These are phyloP conservation scores for Heliamphora exappendiculata DNA, from an alignment of 148 eudicot species.

Conservation along the genomic window DNA sequence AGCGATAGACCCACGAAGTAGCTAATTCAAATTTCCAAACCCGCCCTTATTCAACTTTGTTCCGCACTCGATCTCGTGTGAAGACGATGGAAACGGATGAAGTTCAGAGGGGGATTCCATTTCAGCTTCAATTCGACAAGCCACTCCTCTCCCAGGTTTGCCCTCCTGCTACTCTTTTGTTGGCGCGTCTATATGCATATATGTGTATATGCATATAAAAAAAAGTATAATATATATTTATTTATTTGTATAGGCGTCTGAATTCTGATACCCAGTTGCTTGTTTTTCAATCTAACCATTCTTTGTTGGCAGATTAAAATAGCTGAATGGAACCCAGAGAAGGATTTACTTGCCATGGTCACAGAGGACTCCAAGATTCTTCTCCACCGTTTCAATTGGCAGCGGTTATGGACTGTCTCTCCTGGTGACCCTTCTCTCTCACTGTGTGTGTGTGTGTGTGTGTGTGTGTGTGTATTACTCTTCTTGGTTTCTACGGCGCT, in stretches of 20 bases:
- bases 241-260: background rate
- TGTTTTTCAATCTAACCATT: background rate
- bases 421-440: slow-evolving; percentile 43
- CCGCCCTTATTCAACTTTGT: no score
- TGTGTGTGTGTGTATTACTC: no score
- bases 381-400: slow-evolving; percentile 98
- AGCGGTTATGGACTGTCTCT: slow-evolving; percentile 81
- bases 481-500: background rate
- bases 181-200: background rate
- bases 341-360: slow-evolving; percentile 99
- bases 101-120: slow-evolving; percentile 53
- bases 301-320: slow-evolving; percentile 46
- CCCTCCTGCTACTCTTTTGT: background rate
- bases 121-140: slow-evolving; percentile 95
- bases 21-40: no score
- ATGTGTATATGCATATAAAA: background rate
- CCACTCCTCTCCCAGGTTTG: slow-evolving; percentile 82
- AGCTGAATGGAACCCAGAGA: slow-evolving; percentile 98
- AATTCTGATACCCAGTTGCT: background rate
- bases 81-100: slow-evolving; percentile 61
- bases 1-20: no score
- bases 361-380: slow-evolving; percentile 83
- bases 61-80: background rate
- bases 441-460: background rate
- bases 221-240: background rate